A percentile compares a stretch with the other conserved stretches of the same genome.
Conservation (phyloP, 768 basidiomycete genomes). For the Trametes cinnabarina region DNA sequence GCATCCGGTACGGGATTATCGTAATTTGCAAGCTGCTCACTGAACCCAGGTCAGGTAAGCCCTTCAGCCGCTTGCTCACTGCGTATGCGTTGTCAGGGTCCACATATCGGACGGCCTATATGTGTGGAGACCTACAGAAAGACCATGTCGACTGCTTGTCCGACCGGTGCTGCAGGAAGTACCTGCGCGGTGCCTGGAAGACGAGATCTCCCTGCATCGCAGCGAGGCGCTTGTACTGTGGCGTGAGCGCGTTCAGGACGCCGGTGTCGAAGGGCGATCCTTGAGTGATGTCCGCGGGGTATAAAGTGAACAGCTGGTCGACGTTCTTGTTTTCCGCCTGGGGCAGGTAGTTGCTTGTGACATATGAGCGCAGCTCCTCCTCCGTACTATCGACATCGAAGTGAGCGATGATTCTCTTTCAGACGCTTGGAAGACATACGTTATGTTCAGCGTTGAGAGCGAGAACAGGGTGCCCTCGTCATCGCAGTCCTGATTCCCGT, state of each 20-base stretch:
- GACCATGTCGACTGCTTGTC: constrained; percentile 43
- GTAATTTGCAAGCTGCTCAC: neutral
- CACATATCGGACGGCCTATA: neutral
- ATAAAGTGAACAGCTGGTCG: constrained; percentile 20
- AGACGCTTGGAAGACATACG: constrained; percentile 20
- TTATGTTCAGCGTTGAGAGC: constrained; percentile 27
- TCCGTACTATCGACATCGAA: constrained; percentile 20
- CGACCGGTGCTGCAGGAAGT: constrained; percentile 40
- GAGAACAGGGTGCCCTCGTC: constrained; percentile 54
- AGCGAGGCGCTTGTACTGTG: constrained; percentile 51
- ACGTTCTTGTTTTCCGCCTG: constrained; percentile 12
- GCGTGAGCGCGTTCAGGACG: constrained; percentile 43
- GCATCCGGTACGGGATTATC: too few relatives aligned
- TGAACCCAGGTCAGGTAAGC: constrained; percentile 7
- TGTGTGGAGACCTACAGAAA: constrained; percentile 33
- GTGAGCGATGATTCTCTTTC: neutral
- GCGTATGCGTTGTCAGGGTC: too few relatives aligned
- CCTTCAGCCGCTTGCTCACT: constrained; percentile 20
- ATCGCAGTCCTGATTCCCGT: constrained; percentile 38
- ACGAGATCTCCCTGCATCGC: constrained; percentile 49
- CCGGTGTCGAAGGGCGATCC: constrained; percentile 57
- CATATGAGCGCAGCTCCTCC: constrained; percentile 11
- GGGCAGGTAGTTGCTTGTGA: constrained; percentile 26
- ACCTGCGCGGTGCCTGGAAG: constrained; percentile 50
- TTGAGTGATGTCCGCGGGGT: constrained; percentile 37